Conservation (phyloP, 2,329 filamentous ascomycete species). For the Hymenoscyphus linearis region DNA sequence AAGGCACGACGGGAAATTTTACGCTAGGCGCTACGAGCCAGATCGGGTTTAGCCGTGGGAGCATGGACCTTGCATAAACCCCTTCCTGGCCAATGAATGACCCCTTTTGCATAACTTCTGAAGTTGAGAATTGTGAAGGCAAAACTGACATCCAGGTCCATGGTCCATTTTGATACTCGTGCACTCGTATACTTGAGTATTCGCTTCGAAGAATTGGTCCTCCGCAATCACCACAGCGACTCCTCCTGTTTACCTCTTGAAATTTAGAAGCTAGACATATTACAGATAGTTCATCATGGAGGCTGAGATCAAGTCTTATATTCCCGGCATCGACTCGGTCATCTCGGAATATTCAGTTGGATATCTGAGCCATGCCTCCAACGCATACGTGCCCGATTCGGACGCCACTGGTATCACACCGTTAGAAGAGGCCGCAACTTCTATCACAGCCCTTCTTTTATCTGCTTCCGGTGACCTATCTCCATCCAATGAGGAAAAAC, state of each 20-base stretch:
- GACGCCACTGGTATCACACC: constrained; percentile 68
- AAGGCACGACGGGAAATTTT: constrained; percentile 8
- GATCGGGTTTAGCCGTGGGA: constrained; percentile 2
- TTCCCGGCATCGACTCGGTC: constrained; percentile 83
- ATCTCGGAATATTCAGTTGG: constrained; percentile 90
- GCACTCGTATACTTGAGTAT: no score
- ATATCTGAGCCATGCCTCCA: constrained; percentile 90
- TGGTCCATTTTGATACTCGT: not conserved
- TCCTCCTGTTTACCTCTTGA: not conserved
- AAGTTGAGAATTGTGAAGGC: constrained; percentile 1
- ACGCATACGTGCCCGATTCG: constrained; percentile 68
- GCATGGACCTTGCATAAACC: constrained; percentile 14
- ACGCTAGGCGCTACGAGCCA: constrained; percentile 8
- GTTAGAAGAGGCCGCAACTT: constrained; percentile 74
- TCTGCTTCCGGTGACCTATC: constrained; percentile 87
- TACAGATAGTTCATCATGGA: constrained; percentile 56
- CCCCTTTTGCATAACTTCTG: not conserved
- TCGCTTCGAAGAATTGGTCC: not conserved
- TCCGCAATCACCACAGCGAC: not conserved
- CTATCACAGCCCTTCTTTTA: constrained; percentile 81
- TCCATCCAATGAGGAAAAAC: constrained; percentile 65
- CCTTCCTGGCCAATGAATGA: constrained; percentile 10
- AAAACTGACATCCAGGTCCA: not conserved
- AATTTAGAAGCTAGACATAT: not conserved
- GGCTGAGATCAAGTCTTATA: constrained; percentile 74